A percentile compares a stretch with the other conserved stretches of the same genome.
phyloP scores from a whole-genome alignment of 352 stramenopile genomes.

The Phytophthora tentaculata region DNA sequence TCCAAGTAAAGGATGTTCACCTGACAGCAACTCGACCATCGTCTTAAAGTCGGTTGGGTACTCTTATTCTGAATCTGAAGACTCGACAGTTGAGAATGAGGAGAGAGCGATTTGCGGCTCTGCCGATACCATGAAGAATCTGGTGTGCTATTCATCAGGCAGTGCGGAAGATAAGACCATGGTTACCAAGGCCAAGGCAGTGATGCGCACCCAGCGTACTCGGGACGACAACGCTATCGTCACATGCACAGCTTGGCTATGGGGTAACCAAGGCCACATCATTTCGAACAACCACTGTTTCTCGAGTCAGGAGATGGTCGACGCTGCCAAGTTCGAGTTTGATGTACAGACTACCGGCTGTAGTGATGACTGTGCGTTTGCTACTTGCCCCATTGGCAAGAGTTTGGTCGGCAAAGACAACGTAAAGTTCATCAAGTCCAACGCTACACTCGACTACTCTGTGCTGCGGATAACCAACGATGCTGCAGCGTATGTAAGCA shows the following conservation, averaged over 20 bases:
- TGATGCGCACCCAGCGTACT: slow-evolving; percentile 56
- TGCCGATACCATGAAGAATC: slow-evolving; percentile 67
- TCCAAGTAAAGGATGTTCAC: slow-evolving; percentile 30
- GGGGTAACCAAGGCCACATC: slow-evolving; percentile 64
- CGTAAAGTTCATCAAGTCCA: slow-evolving; percentile 64
- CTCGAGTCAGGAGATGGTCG: slow-evolving; percentile 47
- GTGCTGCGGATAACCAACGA: slow-evolving; percentile 57
- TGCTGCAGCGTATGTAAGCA: slow-evolving; percentile 40
- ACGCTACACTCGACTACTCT: slow-evolving; percentile 58
- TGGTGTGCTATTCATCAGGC: slow-evolving; percentile 44
- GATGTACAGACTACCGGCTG: slow-evolving; percentile 61
- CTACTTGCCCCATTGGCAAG: slow-evolving; percentile 45
- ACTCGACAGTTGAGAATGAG: slow-evolving; percentile 47
- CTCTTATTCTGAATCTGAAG: slow-evolving; percentile 38
- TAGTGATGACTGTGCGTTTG: slow-evolving; percentile 49
- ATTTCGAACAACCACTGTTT: slow-evolving; percentile 77
- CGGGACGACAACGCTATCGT: slow-evolving; percentile 53
- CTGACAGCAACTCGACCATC: slow-evolving; percentile 29
- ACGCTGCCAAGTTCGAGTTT: slow-evolving; percentile 58
- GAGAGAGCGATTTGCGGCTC: slow-evolving; percentile 51
- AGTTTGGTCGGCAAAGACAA: slow-evolving; percentile 45
- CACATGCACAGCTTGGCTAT: slow-evolving; percentile 57
- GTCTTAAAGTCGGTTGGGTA: slow-evolving; percentile 43
- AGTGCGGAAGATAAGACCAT: slow-evolving; percentile 45
- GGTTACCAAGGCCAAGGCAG: slow-evolving; percentile 46